phyloP scores from a whole-genome alignment of 768 basidiomycete genomes.

The Rhizopogon rudus region DNA sequence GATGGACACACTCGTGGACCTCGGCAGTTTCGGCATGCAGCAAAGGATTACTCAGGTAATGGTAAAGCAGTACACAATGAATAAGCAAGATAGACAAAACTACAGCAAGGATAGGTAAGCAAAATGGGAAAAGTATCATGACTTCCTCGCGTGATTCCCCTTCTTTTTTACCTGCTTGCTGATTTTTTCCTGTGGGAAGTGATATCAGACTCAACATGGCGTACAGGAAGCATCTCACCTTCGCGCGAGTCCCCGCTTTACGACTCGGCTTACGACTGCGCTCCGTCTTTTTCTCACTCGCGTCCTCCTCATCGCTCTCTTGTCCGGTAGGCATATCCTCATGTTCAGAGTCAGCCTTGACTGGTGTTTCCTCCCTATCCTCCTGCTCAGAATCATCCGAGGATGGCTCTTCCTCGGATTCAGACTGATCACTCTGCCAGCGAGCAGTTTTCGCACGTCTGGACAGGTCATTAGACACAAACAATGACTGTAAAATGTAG shows the following conservation, averaged over 20 bases:
- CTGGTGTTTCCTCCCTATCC: constrained; percentile 34
- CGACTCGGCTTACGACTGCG: constrained; percentile 33
- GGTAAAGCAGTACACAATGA: not conserved
- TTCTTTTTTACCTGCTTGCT: constrained; percentile 20
- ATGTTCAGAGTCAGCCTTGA: constrained; percentile 31
- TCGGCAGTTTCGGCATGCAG: not conserved
- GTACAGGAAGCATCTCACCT: constrained; percentile 23
- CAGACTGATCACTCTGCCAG: constrained; percentile 29
- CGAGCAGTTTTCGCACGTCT: constrained; percentile 25
- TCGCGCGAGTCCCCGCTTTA: constrained; percentile 34
- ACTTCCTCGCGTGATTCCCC: constrained; percentile 17
- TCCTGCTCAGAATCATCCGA: constrained; percentile 27
- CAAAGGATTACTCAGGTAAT: not conserved
- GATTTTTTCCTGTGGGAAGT: constrained; percentile 25
- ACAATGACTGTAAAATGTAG: not conserved
- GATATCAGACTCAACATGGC: not conserved
- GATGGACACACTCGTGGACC: not conserved
- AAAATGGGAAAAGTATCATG: constrained; percentile 10
- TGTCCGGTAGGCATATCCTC: constrained; percentile 31
- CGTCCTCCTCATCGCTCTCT: constrained; percentile 24
- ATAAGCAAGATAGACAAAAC: not conserved
- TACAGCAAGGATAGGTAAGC: not conserved
- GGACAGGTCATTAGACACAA: constrained; percentile 6
- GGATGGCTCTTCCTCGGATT: constrained; percentile 21
- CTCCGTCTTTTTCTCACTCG: constrained; percentile 21